phyloP scores from a whole-genome alignment of 805 yeast species.

The Schwanniomyces vanrijiae region DNA sequence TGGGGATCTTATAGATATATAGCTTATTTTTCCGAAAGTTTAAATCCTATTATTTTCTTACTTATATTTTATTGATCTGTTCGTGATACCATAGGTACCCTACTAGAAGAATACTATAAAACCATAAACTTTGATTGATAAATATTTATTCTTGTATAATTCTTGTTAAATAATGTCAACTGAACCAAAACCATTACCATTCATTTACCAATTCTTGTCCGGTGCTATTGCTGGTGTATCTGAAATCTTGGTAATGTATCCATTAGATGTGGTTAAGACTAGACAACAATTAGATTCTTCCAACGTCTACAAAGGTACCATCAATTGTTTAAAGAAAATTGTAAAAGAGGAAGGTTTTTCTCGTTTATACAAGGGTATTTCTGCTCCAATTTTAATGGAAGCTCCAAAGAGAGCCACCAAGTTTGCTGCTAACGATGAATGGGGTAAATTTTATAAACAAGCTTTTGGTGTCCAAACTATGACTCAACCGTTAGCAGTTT shows the following conservation, averaged over 20 bases:
- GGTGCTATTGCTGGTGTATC: slow-evolving; percentile 98
- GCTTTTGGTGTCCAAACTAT: slow-evolving; percentile 66
- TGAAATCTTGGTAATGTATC: slow-evolving; percentile 93
- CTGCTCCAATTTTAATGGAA: slow-evolving; percentile 97
- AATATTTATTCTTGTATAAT: neutral
- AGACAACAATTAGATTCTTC: slow-evolving; percentile 76
- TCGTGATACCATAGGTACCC: neutral
- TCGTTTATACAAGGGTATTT: slow-evolving; percentile 87
- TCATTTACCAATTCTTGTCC: slow-evolving; percentile 83
- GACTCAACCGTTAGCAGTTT: slow-evolving; percentile 80
- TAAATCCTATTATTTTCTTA: neutral
- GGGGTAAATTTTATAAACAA: slow-evolving; percentile 80
- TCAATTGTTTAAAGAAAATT: slow-evolving; percentile 82
- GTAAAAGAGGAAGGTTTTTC: slow-evolving; percentile 81
- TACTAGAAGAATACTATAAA: neutral
- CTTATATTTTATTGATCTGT: neutral
- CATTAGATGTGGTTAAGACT: slow-evolving; percentile 95
- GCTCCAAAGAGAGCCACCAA: slow-evolving; percentile 99
- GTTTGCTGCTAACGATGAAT: slow-evolving; percentile 97
- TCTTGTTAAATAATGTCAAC: slow-evolving; percentile 1
- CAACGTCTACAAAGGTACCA: slow-evolving; percentile 76
- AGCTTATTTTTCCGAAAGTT: neutral
- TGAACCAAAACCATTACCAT: slow-evolving; percentile 58
- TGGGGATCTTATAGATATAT: neutral
- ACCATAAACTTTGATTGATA: neutral